Conservation (phyloP, 345 rosid species). For the Physaria fendleri region DNA sequence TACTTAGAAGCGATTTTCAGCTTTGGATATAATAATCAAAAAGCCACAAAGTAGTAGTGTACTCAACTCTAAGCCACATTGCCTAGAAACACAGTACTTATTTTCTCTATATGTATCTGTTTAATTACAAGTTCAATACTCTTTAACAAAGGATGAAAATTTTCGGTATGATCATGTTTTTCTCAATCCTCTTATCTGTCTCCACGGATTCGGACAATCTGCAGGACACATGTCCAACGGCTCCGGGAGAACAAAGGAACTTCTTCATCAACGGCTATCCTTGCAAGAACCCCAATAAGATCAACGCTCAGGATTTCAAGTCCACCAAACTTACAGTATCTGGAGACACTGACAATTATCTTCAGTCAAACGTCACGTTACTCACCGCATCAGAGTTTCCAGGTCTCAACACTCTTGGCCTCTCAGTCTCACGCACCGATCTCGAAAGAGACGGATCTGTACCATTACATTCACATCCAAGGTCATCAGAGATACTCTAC, state of each 20-base stretch:
- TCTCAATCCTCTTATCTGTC: conserved; percentile 17
- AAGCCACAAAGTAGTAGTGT: conserved; percentile 27
- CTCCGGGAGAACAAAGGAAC: conserved; percentile 15
- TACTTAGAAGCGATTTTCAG: conserved; percentile 24
- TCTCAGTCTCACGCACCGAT: conserved; percentile 67
- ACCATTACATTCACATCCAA: conserved; percentile 67
- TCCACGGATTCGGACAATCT: conserved; percentile 44
- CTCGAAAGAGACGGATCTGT: conserved; percentile 52
- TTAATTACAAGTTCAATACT: neutral
- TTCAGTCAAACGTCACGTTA: conserved; percentile 36
- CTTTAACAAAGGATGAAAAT: conserved; percentile 33
- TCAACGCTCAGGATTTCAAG: conserved; percentile 66
- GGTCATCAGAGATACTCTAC: conserved; percentile 62
- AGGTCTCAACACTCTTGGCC: conserved; percentile 83
- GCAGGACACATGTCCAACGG: conserved; percentile 66
- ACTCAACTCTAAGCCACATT: conserved; percentile 29
- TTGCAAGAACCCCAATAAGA: conserved; percentile 51
- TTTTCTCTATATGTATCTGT: neutral
- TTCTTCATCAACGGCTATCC: conserved; percentile 68
- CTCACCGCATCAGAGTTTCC: conserved; percentile 60
- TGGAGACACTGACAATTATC: conserved; percentile 58
- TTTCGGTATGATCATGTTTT: conserved; percentile 17
- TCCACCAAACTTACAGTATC: conserved; percentile 33
- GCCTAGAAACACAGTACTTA: neutral
- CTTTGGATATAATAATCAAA: conserved; percentile 20